Percentiles rank a stretch among this genome's conserved stretches.
Conservation (phyloP, 768 basidiomycete species). For the Cystobasidium tubakii region DNA sequence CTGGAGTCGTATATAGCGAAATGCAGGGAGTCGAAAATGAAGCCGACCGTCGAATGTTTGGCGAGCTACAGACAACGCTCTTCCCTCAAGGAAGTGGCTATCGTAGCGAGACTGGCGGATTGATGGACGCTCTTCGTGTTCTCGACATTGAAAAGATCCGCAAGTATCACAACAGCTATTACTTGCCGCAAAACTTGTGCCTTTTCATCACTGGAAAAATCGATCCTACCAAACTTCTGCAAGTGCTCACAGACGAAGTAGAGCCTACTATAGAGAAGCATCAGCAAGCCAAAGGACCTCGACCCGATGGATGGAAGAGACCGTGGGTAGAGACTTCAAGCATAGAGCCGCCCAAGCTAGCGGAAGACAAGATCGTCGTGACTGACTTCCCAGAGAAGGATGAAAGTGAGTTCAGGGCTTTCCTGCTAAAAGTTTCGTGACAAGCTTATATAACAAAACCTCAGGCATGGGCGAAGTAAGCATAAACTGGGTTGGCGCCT, state of each 20-base stretch:
- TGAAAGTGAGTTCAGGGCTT: constrained; percentile 56
- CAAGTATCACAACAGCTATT: constrained; percentile 78
- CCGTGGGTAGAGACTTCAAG: constrained; percentile 87
- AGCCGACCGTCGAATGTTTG: constrained; percentile 67
- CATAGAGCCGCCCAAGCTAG: constrained; percentile 55
- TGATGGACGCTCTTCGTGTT: constrained; percentile 82
- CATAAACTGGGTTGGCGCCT: constrained; percentile 72
- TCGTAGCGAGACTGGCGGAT: constrained; percentile 90
- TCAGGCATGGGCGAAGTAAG: constrained; percentile 67
- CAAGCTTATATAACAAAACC: not conserved
- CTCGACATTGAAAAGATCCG: constrained; percentile 85
- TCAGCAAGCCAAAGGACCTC: constrained; percentile 61
- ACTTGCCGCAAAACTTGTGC: constrained; percentile 87
- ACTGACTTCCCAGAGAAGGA: constrained; percentile 96
- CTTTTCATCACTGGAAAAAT: constrained; percentile 84
- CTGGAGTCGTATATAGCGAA: constrained; percentile 62
- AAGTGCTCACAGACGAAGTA: constrained; percentile 72
- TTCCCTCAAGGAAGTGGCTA: constrained; percentile 80
- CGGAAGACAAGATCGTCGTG: constrained; percentile 57
- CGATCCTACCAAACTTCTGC: constrained; percentile 67
- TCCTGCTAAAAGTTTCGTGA: not conserved
- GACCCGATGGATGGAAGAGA: constrained; percentile 78
- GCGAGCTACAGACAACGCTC: constrained; percentile 68
- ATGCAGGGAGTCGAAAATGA: constrained; percentile 97
- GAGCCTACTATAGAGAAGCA: constrained; percentile 76